Base-by-base conservation (phyloP, 2,329 filamentous ascomycete genomes). In the Colletotrichum neosansevieriae region DNA sequence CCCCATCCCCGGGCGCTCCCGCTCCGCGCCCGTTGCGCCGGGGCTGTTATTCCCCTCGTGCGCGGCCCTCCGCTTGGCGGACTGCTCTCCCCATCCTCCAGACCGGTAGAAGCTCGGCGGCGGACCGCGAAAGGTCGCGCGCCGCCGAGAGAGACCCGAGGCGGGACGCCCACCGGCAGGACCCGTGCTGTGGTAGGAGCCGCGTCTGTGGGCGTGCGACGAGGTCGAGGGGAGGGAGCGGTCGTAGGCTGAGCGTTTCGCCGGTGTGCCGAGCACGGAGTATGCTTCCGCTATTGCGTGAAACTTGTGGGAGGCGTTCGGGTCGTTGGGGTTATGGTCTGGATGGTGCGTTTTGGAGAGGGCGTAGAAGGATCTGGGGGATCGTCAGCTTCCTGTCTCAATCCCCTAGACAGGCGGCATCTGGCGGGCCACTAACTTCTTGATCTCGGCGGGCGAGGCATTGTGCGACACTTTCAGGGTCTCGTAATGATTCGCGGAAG, bases 321-420 rank as follows among this genome's bases (percentile, higher is more conserved):
- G 91, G 79, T 97, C 91, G 73, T 87, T 77, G 69, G 86, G 93
- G 84, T 98, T 97, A 77, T 90, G 89, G 85, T 99, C 96, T 1
- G 96, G 96, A 80, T 99, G 96, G 85, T 97, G 91, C 61, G 87
- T 83, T 81, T 98, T 97, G 76, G 94, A 97, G 78, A 98, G 92
- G 70, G 86, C 81, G 85, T 98, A 98, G 87, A 98, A 99, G 73
- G 88, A 88, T 75, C 88, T 90, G 66, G 32, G 44, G 36, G 19
- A 0, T 34, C 19, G 59, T 51, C 42, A 63, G 57, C 17, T 40
- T 0, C 40, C 13, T 12, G 6, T 7, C 6, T 9, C 6, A 7
- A 29, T 3, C 9, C 29, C 29, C 29, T 9, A 4, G 24, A 13
- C 21, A 1, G 5, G 13, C 6, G 9, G 47, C 21, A 24, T 24